Evolutionary conservation across 1,139 yeast genomes (phyloP), one percentile per base, ranked within the genome.

Genomic region (Blastobotrys proliferans): DNA sequence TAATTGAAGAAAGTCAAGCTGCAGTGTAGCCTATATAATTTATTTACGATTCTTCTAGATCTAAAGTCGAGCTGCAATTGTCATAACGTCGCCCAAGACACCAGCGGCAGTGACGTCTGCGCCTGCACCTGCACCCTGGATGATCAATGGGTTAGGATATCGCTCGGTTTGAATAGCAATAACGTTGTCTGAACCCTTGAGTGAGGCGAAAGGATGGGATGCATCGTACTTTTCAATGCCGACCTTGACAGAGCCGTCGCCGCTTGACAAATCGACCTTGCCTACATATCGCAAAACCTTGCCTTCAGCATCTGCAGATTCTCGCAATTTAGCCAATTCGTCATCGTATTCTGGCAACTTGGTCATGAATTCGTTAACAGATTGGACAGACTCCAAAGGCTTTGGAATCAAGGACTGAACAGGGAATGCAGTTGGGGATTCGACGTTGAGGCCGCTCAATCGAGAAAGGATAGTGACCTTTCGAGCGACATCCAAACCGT

Each of bases 41-140:
- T 44, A 2, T 28, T 35, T 5, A 30, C 17, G 36, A 40, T 6
- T 26, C 44, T 9, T 34, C 44, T 20, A 46, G 45, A 30, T 79
- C 79, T 51, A 48, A 36, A 85, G 70, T 73, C 96, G 82, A 71
- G 90, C 90, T 35, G 94, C 95, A 55, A 86, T 80, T 72, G 85
- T 90, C 62, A 94, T 77, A 26, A 86, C 81, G 64, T 92, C 98
- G 41, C 94, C 95, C 57, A 92, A 75, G 39, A 94, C 97, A 66
- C 98, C 98, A 64, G 94, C 95, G 49, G 99, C 98, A 44, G 99
- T 92, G 43, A 92, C 97, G 33, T 82, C 97, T 48, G 95, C 96
- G 67, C 98, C 98, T 27, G 98, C 98, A 66, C 69, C 98, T 33
- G 98, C 98, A 67, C 99, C 98, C 73, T 92, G 98, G 55, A 92